Evolutionary conservation across 169 alveolate genomes (phyloP).

Genomic region (Babesia sp.): DNA sequence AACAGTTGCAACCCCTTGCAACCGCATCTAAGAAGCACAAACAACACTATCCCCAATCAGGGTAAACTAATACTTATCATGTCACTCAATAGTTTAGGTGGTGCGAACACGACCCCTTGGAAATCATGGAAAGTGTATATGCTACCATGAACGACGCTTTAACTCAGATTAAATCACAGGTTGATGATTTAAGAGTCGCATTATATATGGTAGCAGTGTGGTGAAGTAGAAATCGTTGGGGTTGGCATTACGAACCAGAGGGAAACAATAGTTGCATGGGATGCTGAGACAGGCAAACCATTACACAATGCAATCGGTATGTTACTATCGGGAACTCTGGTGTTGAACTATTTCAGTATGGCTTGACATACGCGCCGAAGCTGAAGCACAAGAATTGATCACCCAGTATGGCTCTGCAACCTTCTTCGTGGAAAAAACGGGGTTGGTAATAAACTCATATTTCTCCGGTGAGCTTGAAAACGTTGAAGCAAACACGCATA

Average conservation of each 20-base stretch:
- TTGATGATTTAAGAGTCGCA: not conserved
- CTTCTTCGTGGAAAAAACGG: slow-evolving; percentile 81
- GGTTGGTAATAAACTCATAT: slow-evolving; percentile 87
- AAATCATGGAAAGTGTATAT: slow-evolving; percentile 72
- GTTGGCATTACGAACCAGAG: slow-evolving; percentile 86
- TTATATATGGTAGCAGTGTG: not conserved
- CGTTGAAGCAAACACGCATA: slow-evolving; percentile 8
- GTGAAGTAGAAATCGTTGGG: slow-evolving; percentile 61
- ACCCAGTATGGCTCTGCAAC: slow-evolving; percentile 68
- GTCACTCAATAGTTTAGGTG: slow-evolving; percentile 34
- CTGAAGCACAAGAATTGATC: slow-evolving; percentile 69
- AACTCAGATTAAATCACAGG: slow-evolving; percentile 45
- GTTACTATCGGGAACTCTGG: too few species aligned
- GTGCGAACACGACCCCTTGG: slow-evolving; percentile 83
- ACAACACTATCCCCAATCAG: slow-evolving; percentile 79
- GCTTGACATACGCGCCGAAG: slow-evolving; percentile 88
- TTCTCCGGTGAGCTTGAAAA: slow-evolving; percentile 82
- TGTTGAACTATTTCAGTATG: slow-evolving; percentile 72
- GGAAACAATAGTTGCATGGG: slow-evolving; percentile 87
- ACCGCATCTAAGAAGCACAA: slow-evolving; percentile 63
- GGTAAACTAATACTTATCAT: slow-evolving; percentile 9
- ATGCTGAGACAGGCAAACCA: slow-evolving; percentile 84
- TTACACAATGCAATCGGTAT: slow-evolving; percentile 89
- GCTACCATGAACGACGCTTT: slow-evolving; percentile 74
- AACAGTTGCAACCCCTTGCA: slow-evolving; percentile 54